Evolutionary conservation across 352 stramenopile species (phyloP), one percentile per base, ranked within the genome.

Genomic region (Peronospora belbahrii): DNA sequence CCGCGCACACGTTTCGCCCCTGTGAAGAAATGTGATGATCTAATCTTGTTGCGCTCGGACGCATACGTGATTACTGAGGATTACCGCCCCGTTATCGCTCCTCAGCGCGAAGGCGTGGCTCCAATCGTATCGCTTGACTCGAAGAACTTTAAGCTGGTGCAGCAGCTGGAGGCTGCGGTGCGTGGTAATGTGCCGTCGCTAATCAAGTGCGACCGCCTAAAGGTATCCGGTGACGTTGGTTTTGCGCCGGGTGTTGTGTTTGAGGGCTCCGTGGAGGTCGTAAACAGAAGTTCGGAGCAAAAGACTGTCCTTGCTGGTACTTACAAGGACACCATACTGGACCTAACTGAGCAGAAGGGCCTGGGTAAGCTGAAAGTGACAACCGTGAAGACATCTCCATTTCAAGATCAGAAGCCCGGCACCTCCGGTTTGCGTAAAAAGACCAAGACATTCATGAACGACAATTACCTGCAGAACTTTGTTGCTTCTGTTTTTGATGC

Each of bases 401-500:
- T 98, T 62, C 58, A 85, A 34, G 94, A 95, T 51, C 96, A 98
- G 84, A 97, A 97, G 67, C 95, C 96, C 0, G 96, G 97, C 42
- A 99, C 97, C 10, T 98, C 88, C 20, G 97, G 97, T 36, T 72
- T 99, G 25, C 82, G 97, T 47, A 99, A 99, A 78, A 98, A 99
- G 83, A 98, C 96, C 3, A 97, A 97, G 66, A 85, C 94, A 20
- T 99, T 99, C 74, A 98, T 98, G 91, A 82, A 93, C 35, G 69
- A 88, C 48, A 87, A 98, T 65, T 99, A 99, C 74, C 78, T 99
- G 20, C 80, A 99, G 67, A 99, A 99, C 74, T 94, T 95, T 69
- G 93, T 99, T 36, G 95, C 98, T 77, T 77, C 89, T 24, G 94
- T 95, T 4, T 98, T 99, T 48, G 92, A 98, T 42, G 89, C 96